Base-by-base conservation (phyloP, 2,329 filamentous ascomycete species). In the Trichophyton schoenleinii region DNA sequence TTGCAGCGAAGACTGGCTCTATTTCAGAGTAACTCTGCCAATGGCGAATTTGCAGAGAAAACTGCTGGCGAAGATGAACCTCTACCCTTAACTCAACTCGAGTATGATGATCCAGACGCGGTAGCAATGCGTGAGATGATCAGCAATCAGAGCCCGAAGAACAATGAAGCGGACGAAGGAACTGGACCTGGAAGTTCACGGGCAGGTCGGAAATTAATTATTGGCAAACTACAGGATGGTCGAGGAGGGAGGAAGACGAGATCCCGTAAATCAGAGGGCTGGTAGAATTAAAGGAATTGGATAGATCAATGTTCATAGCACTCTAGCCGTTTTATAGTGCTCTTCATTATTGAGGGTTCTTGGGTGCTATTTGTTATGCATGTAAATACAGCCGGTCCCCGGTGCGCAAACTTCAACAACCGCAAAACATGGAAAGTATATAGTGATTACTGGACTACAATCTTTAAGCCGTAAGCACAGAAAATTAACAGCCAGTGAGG, bases 111-210 rank as follows among this genome's bases (percentile, higher is more conserved):
- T 63, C 72, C 75, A 1, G 76, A 83, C 53, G 80, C 81, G 1
- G 76, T 78, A 11, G 79, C 78, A 60, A 81, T 82, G 67, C 79
- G 80, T n/a, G 80, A 82, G 38, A 80, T 78, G 42, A 79, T 79
- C 31, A 78, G 81, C 64, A 78, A 79, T 3, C 64, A 71, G 59
- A 70, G 71, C 0, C 64, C 77, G 68, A 67, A 81, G 67, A 36
- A 79, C 68, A 63, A 78, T 66, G 62, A 77, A 15, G 22, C 28
- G 9, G 52, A 13, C 31, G 38, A 61, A 34, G 49, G 58, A 20
- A 53, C 28, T 31, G 49, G 49, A 18, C n/a, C 15, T 18, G 9
- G 13, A 1, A 3, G 22, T 13, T 36, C 36, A 13, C n/a, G 36
- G 6, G 44, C 31, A 20, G 55, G 46, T 36, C 52, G 36, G n/a